Evolutionary conservation across 768 basidiomycete genomes (phyloP), one percentile per base, ranked within the genome.

Genomic region (Russula emetica): DNA sequence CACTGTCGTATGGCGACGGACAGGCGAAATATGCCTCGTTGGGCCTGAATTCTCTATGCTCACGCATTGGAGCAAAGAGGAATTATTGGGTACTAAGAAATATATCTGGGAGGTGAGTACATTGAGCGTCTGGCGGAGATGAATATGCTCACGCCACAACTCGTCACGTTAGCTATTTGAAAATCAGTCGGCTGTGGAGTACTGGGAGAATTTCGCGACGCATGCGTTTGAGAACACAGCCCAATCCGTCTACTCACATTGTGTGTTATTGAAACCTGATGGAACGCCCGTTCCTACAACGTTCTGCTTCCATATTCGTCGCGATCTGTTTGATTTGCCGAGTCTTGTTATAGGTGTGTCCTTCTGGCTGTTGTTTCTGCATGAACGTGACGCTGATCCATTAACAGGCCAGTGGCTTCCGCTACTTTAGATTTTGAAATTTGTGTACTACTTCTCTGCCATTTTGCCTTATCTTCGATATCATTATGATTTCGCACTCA

Each of bases 181-280:
- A 77, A 92, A 94, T 73, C 90, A 93, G 74, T 95, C 94, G 55
- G 92, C 87, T 57, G 95, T 97, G 57, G 90, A 94, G 73, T 94
- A 94, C 73, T 94, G 91, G 88, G 97, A 98, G 76, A 93, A 91
- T 74, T 98, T 98, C 73, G 92, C 93, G 30, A 85, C 88, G 55
- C 94, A 98, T 75, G 96, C 97, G 8, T 99, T 99, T 70, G 96
- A 99, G 74, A 97, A 94, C 76, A 93, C 94, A 57, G 92, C 94
- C 42, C 94, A 94, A 76, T 92, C 92, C 1, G 92, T 98, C 58
- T 95, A 94, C 74, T 90, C 92, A 63, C 90, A 94, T 70, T 94
- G 93, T 66, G 90, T 94, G 34, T 74, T 97, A 50, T 82, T 95
- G 67, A 94, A 94, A 72, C 90, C 91, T 7, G 83, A 82, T 30